Evolutionary conservation across 2,329 filamentous ascomycete species (phyloP).

Genomic region (Ceratocystis huliohia): DNA sequence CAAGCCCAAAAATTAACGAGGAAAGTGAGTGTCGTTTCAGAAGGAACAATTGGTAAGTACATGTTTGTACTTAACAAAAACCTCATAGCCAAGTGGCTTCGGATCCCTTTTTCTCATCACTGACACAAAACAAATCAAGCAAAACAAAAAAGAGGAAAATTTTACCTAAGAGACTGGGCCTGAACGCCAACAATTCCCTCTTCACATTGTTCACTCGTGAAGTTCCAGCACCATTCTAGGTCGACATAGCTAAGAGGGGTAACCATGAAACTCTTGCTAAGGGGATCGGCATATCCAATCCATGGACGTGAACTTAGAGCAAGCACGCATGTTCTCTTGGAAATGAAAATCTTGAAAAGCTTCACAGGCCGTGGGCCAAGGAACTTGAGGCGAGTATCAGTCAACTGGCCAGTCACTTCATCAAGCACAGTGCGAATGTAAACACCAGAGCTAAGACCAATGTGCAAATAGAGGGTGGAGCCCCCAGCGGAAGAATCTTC

Average conservation of each 20-base stretch:
- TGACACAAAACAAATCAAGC: slow-evolving; percentile 25
- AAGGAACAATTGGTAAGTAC: slow-evolving; percentile 88
- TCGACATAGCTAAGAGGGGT: slow-evolving; percentile 81
- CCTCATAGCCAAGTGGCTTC: slow-evolving; percentile 45
- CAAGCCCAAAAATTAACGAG: slow-evolving; percentile 22
- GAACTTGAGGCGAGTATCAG: slow-evolving; percentile 89
- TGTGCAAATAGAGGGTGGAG: slow-evolving; percentile 83
- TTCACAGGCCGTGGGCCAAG: slow-evolving; percentile 81
- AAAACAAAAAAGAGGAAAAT: slow-evolving; percentile 25
- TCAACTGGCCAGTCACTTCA: slow-evolving; percentile 88
- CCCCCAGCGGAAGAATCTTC: slow-evolving; percentile 82
- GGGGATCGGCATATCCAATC: slow-evolving; percentile 83
- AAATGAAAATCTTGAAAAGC: slow-evolving; percentile 80
- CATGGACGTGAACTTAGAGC: slow-evolving; percentile 89
- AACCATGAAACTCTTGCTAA: slow-evolving; percentile 69
- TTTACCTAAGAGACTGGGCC: slow-evolving; percentile 71
- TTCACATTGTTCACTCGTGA: slow-evolving; percentile 85
- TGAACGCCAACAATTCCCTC: slow-evolving; percentile 93
- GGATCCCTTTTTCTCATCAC: slow-evolving; percentile 56
- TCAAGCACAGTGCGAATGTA: slow-evolving; percentile 92
- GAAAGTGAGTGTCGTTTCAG: slow-evolving; percentile 46
- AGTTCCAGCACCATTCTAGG: slow-evolving; percentile 91
- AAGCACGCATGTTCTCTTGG: slow-evolving; percentile 71
- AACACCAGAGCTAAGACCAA: slow-evolving; percentile 87
- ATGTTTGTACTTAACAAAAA: slow-evolving; percentile 32